Evolutionary conservation across 2,329 filamentous ascomycete genomes (phyloP).

Genomic region (Colletotrichum scovillei): DNA sequence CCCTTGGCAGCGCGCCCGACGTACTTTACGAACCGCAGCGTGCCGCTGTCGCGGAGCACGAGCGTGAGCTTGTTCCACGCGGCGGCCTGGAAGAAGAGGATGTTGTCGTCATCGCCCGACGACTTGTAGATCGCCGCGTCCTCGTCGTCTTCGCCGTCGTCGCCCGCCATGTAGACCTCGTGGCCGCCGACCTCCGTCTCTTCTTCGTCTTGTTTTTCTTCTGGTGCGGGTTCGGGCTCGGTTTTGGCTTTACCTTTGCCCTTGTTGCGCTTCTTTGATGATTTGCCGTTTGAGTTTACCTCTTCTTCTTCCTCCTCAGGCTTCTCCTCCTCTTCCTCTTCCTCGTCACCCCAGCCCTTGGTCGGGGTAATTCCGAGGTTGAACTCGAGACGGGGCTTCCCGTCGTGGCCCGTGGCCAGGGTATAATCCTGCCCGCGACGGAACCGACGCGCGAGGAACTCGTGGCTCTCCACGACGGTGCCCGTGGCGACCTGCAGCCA

Average conservation of each 20-base stretch:
- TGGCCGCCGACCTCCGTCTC: slow-evolving; percentile 72
- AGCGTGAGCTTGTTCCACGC: slow-evolving; percentile 93
- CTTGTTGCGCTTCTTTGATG: slow-evolving; percentile 46
- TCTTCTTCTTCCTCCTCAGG: slow-evolving; percentile 55
- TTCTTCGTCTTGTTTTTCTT: slow-evolving; percentile 41
- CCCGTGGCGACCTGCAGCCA: slow-evolving; percentile 90
- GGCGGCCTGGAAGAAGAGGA: slow-evolving; percentile 71
- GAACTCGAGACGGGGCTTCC: slow-evolving; percentile 84
- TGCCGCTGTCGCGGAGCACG: slow-evolving; percentile 87
- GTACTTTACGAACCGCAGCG: slow-evolving; percentile 96
- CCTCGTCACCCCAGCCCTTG: slow-evolving; percentile 83
- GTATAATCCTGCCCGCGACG: slow-evolving; percentile 91
- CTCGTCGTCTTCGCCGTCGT: slow-evolving; percentile 74
- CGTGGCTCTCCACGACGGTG: slow-evolving; percentile 76
- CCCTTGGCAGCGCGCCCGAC: slow-evolving; percentile 85
- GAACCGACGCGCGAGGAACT: slow-evolving; percentile 88
- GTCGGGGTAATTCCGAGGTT: slow-evolving; percentile 90
- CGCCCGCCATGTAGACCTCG: slow-evolving; percentile 94
- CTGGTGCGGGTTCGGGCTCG: slow-evolving; percentile 39
- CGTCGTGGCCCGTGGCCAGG: slow-evolving; percentile 85
- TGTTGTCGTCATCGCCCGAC: slow-evolving; percentile 79
- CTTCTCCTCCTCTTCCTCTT: slow-evolving; percentile 60
- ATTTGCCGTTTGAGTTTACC: slow-evolving; percentile 45
- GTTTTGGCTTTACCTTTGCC: slow-evolving; percentile 45
- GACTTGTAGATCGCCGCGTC: slow-evolving; percentile 87